Percentiles rank a stretch among this genome's conserved stretches.
phyloP scores from a whole-genome alignment of 768 basidiomycete species.

The Russula foetens region DNA sequence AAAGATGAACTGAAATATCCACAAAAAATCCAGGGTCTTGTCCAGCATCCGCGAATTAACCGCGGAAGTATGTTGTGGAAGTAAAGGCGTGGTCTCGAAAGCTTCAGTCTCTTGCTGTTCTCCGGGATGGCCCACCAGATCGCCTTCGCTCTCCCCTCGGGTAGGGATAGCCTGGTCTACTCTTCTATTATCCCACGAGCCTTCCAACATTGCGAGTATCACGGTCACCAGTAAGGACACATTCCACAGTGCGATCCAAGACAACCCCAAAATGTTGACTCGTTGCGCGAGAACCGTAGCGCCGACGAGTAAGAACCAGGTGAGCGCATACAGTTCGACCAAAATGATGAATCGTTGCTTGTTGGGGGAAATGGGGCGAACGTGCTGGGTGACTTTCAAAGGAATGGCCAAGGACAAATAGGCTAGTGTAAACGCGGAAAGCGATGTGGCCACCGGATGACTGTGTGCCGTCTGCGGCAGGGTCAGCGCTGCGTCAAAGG shows the following conservation, averaged over 20 bases:
- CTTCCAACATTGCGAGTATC: conserved; percentile 33
- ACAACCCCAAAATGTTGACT: conserved; percentile 42
- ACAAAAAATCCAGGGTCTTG: conserved; percentile 37
- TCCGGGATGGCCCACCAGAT: background rate
- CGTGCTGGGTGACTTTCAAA: conserved; percentile 26
- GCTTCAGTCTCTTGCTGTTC: conserved; percentile 13
- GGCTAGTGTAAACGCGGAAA: conserved; percentile 40
- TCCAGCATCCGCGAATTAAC: conserved; percentile 14
- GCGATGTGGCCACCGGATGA: conserved; percentile 42
- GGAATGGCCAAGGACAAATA: conserved; percentile 43
- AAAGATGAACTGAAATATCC: conserved; percentile 52
- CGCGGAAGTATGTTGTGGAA: background rate
- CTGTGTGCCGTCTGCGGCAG: conserved; percentile 52
- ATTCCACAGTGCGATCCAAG: conserved; percentile 52
- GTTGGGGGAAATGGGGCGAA: conserved; percentile 29
- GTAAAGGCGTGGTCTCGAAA: conserved; percentile 16
- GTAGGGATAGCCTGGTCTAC: conserved; percentile 13
- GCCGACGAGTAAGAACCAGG: conserved; percentile 49
- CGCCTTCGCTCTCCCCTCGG: conserved; percentile 12
- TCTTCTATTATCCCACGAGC: conserved; percentile 20
- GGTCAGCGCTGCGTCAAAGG: conserved; percentile 1
- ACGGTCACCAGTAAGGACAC: conserved; percentile 35
- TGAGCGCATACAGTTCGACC: conserved; percentile 46
- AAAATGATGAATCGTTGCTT: conserved; percentile 45
- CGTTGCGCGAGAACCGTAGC: conserved; percentile 39